Evolutionary conservation across 2,329 filamentous ascomycete genomes (phyloP), one percentile per base, ranked within the genome.

Genomic region (Xylaria hypoxylon): DNA sequence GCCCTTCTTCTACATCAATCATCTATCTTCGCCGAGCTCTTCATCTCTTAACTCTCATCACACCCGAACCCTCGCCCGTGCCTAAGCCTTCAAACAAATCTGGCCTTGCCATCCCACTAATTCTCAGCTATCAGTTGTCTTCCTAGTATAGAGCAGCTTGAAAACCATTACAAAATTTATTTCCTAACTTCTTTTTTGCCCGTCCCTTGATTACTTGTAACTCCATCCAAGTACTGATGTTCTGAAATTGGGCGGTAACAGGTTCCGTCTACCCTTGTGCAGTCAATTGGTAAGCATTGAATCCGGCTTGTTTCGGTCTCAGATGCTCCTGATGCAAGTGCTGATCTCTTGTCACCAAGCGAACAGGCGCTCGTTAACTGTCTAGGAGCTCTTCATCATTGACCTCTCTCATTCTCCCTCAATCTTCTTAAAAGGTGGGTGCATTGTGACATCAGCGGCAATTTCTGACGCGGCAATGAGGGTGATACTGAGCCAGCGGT

Each of bases 331-430:
- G 22, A 33, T 19, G 8, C n/a, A 47, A 47, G 40, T 57, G 11
- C 55, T 24, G 17, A 45, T 57, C 55, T 57, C 55, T 57, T 57
- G 40, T 47, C 22, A 17, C 17, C 28, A 33, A 57, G n/a, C n/a
- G 28, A 47, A 45, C 8, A 57, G 24, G 24, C 26, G n/a, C n/a
- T n/a, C n/a, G n/a, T 57, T 47, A 44, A 33, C 17, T 47, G 7
- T 57, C 55, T 57, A 15, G 42, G n/a, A 28, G 28, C 55, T 45
- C 17, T 47, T 57, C 55, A 57, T 57, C 40, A 57, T 45, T 35
- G 55, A 47, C 55, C 13, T 56, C 24, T 28, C 52, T 31, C 22
- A 13, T 56, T 31, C 38, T 56, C 40, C 42, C 55, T 33, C 26
- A 8, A 8, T 55, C 5, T 57, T 47, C 17, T 31, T 35, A n/a